These are phyloP conservation scores for Capsicum baccatum DNA, from an alignment of 257 asterid species.

Conservation along the genomic window DNA sequence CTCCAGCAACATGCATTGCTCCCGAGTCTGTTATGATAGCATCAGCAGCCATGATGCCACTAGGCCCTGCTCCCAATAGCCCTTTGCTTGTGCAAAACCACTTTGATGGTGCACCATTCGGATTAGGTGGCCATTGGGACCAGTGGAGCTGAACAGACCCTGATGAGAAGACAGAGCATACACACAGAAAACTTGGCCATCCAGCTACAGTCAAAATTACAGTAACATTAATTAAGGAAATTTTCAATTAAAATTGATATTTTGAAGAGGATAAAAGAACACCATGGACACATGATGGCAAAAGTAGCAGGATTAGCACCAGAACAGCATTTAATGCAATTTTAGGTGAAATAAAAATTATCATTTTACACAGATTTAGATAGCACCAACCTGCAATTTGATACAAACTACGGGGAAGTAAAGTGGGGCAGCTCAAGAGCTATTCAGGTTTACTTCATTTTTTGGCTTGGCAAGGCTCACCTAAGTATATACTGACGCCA, in stretches of 20 bases:
- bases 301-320: slow-evolving; percentile 15
- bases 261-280: not conserved
- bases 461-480: not conserved
- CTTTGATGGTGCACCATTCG: slow-evolving; percentile 66
- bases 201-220: slow-evolving; percentile 71
- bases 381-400: slow-evolving; percentile 19
- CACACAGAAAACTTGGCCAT: slow-evolving; percentile 98
- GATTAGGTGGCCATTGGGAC: slow-evolving; percentile 97
- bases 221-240: slow-evolving; percentile 26
- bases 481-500: not conserved
- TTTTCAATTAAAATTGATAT: not conserved
- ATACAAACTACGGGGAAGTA: not conserved
- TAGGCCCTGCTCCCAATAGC: slow-evolving; percentile 98
- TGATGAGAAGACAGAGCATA: slow-evolving; percentile 97
- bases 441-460: not conserved
- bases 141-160: slow-evolving; percentile 98
- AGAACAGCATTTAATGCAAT: not conserved
- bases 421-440: not conserved
- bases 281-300: not conserved
- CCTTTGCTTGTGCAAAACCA: slow-evolving; percentile 99
- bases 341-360: not conserved
- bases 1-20: slow-evolving; percentile 98
- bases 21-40: slow-evolving; percentile 97
- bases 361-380: not conserved
- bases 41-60: slow-evolving; percentile 99